Conservation (phyloP, 164 flowering plant genomes). For the Echeveria elegans region DNA sequence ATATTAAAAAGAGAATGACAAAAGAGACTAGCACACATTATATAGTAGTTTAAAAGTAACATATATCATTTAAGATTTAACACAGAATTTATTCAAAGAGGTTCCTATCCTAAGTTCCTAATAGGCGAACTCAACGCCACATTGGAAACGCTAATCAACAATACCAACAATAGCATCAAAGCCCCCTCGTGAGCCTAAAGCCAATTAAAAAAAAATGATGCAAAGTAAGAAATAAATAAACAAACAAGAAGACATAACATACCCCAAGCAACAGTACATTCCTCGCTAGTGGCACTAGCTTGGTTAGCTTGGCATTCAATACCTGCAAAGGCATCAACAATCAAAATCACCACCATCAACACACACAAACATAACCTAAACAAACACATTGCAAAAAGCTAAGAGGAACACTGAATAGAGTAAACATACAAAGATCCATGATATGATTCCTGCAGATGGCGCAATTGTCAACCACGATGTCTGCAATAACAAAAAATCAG, state of each 20-base stretch:
- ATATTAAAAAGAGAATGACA: too few species aligned
- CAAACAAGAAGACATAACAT: background rate
- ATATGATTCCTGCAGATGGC: constrained; percentile 39
- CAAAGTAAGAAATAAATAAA: background rate
- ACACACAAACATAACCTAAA: background rate
- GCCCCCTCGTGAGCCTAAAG: too few species aligned
- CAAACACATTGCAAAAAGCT: background rate
- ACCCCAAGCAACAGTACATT: constrained; percentile 1
- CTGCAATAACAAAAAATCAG: constrained; percentile 13
- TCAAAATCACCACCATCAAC: background rate
- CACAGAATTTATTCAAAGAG: too few species aligned
- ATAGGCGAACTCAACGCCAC: too few species aligned
- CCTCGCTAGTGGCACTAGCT: background rate
- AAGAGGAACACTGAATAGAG: background rate
- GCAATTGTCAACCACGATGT: constrained; percentile 36
- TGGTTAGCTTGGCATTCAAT: constrained; percentile 1
- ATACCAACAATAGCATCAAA: too few species aligned
- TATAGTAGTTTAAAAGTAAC: too few species aligned
- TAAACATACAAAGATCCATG: constrained; percentile 34
- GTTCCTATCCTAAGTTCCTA: too few species aligned
- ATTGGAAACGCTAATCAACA: too few species aligned
- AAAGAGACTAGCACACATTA: too few species aligned
- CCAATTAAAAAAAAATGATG: too few species aligned
- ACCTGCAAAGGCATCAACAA: background rate
- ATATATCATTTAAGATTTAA: too few species aligned